These are phyloP conservation scores for Salvia hispanica DNA, from an alignment of 257 asterid species.

Conservation along the genomic window DNA sequence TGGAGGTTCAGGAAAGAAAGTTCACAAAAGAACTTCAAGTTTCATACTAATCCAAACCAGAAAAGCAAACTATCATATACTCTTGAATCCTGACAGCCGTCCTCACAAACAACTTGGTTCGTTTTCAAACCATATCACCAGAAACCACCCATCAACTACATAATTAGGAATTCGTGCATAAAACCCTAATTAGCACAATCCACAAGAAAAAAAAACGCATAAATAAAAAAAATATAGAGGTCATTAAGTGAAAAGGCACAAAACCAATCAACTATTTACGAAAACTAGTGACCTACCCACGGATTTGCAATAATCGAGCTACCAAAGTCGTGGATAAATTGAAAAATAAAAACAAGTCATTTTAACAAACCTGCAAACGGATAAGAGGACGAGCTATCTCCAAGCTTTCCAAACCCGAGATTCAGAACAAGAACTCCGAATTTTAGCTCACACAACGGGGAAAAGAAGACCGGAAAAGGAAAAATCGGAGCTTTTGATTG, in stretches of 20 bases:
- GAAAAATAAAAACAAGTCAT: not conserved
- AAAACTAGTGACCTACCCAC: not conserved
- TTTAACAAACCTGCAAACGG: conserved; percentile 19
- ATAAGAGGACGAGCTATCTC: not conserved
- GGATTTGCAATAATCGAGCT: conserved; percentile 7
- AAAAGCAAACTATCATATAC: conserved; percentile 6
- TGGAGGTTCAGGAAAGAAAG: not conserved
- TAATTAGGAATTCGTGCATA: conserved; percentile 4
- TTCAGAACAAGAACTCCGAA: conserved; percentile 10
- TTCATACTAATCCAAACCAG: not conserved
- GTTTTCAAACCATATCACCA: conserved; percentile 2
- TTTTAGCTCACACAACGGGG: not conserved
- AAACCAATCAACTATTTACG: not conserved
- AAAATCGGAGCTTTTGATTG: conserved; percentile 32
- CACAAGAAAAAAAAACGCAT: not conserved
- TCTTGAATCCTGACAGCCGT: not conserved
- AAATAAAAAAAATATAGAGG: not conserved
- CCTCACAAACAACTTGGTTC: not conserved
- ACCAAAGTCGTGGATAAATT: not conserved
- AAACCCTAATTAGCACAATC: conserved; percentile 13
- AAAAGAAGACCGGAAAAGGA: conserved; percentile 1
- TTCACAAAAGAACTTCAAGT: conserved; percentile 11
- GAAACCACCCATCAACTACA: conserved; percentile 6
- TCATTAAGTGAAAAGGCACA: not conserved
- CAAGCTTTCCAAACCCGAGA: conserved; percentile 8